Conservation (phyloP, 768 basidiomycete species). For the Asterophora lycoperdoides region DNA sequence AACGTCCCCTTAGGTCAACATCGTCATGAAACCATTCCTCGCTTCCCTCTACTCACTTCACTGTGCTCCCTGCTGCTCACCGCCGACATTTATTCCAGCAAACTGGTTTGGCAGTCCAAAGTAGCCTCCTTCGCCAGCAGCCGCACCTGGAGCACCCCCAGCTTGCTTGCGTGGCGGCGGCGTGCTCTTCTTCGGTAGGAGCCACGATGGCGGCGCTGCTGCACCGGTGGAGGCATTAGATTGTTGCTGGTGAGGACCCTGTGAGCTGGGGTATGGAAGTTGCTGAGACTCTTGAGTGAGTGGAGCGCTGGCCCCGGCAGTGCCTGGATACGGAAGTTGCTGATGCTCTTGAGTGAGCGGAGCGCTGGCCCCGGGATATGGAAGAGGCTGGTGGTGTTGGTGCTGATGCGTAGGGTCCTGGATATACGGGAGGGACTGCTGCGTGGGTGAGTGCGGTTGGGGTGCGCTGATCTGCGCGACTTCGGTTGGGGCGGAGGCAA, state of each 20-base stretch:
- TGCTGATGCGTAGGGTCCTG: slow-evolving; percentile 8
- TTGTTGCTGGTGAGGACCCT: slow-evolving; percentile 4
- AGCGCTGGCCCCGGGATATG: not conserved
- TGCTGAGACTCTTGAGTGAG: slow-evolving; percentile 6
- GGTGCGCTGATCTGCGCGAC: slow-evolving; percentile 10
- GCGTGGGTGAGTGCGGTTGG: not conserved
- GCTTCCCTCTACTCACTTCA: too few species aligned
- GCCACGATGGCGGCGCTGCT: slow-evolving; percentile 38
- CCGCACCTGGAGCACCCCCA: not conserved
- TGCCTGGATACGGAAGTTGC: slow-evolving; percentile 7
- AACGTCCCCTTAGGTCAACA: too few species aligned
- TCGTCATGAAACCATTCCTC: too few species aligned
- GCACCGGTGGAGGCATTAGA: slow-evolving; percentile 3
- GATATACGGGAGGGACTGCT: slow-evolving; percentile 8
- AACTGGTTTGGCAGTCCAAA: slow-evolving; percentile 23
- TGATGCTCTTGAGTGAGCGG: not conserved
- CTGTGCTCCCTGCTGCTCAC: not conserved
- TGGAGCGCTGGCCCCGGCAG: too few species aligned
- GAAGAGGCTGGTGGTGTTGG: slow-evolving; percentile 6
- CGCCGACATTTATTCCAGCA: slow-evolving; percentile 24
- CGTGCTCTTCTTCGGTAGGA: slow-evolving; percentile 38
- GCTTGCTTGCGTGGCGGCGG: slow-evolving; percentile 7
- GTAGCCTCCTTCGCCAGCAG: slow-evolving; percentile 1
- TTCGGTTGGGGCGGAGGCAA: not conserved
- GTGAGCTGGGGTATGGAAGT: slow-evolving; percentile 2